Conservation (phyloP, 2,329 filamentous ascomycete genomes). For the Pseudopyricularia cyperi region DNA sequence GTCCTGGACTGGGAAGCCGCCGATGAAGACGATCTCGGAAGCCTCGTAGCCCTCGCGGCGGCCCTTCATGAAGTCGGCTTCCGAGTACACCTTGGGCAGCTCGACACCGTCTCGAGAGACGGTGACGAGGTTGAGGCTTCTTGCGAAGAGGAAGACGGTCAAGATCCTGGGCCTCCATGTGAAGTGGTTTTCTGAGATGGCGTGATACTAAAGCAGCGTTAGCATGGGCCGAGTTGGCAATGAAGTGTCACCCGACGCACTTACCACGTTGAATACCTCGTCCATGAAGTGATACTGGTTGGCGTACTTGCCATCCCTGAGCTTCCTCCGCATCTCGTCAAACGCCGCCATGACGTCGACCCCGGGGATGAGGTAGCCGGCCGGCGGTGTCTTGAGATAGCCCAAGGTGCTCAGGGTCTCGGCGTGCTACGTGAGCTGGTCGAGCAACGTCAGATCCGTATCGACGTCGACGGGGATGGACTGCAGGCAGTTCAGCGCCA, state of each 20-base stretch:
- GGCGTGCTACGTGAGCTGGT: constrained; percentile 20
- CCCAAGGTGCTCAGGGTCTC: constrained; percentile 28
- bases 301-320: constrained; percentile 15
- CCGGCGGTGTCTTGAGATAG: constrained; percentile 24
- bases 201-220: constrained; percentile 17
- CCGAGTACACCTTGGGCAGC: constrained; percentile 33
- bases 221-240: constrained; percentile 10
- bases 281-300: constrained; percentile 22
- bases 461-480: constrained; percentile 30
- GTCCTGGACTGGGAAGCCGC: constrained; percentile 14
- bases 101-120: constrained; percentile 18
- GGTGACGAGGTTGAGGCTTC: constrained; percentile 22
- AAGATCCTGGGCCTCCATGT: constrained; percentile 15
- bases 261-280: neutral
- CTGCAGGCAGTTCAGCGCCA: constrained; percentile 25
- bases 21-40: constrained; percentile 13
- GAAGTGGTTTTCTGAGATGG: constrained; percentile 21
- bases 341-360: constrained; percentile 19
- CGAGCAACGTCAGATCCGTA: constrained; percentile 26
- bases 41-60: constrained; percentile 10
- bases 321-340: constrained; percentile 15
- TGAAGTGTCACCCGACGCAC: neutral
- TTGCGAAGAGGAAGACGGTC: constrained; percentile 15
- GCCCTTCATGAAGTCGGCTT: constrained; percentile 14
- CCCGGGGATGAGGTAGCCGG: constrained; percentile 24